Conservation (phyloP, 495 filamentous ascomycete species). For the Pyronema domesticum region DNA sequence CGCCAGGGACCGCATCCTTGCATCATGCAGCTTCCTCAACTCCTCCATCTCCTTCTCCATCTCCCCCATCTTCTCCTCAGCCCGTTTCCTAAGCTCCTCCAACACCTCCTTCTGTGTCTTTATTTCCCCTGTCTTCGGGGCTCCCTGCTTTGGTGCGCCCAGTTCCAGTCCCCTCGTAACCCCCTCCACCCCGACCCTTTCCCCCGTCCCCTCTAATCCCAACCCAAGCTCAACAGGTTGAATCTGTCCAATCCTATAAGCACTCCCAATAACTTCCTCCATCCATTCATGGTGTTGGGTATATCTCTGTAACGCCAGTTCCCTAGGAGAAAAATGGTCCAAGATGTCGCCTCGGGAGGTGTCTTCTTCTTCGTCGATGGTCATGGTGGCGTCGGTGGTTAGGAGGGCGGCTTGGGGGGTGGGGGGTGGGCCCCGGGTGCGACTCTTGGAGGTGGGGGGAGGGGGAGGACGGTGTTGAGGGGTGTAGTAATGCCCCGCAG, state of each 20-base stretch:
- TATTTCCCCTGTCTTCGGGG: slow-evolving; percentile 27
- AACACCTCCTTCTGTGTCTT: slow-evolving; percentile 39
- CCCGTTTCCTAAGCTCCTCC: slow-evolving; percentile 60
- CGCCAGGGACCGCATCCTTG: slow-evolving; percentile 53
- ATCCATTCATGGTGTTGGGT: slow-evolving; percentile 97
- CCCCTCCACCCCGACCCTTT: slow-evolving; percentile 54
- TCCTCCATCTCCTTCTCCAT: slow-evolving; percentile 62
- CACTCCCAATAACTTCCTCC: slow-evolving; percentile 86
- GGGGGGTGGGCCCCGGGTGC: neutral
- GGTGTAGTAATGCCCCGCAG: neutral
- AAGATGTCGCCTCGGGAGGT: slow-evolving; percentile 68
- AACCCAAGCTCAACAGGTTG: slow-evolving; percentile 73
- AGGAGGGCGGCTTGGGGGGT: neutral
- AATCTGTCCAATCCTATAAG: slow-evolving; percentile 65
- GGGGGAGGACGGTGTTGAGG: neutral
- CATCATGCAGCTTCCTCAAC: slow-evolving; percentile 61
- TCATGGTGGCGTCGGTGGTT: slow-evolving; percentile 25
- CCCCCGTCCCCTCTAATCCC: slow-evolving; percentile 71
- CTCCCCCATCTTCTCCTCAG: slow-evolving; percentile 42
- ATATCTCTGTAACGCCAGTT: slow-evolving; percentile 69
- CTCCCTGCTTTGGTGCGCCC: slow-evolving; percentile 37
- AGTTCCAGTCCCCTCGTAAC: slow-evolving; percentile 59
- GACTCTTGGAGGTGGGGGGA: neutral
- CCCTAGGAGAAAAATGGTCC: slow-evolving; percentile 70
- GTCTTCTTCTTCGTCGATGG: slow-evolving; percentile 76